phyloP scores from a whole-genome alignment of 108 stramenopile genomes.

The Chaetoceros tenuissimus region DNA sequence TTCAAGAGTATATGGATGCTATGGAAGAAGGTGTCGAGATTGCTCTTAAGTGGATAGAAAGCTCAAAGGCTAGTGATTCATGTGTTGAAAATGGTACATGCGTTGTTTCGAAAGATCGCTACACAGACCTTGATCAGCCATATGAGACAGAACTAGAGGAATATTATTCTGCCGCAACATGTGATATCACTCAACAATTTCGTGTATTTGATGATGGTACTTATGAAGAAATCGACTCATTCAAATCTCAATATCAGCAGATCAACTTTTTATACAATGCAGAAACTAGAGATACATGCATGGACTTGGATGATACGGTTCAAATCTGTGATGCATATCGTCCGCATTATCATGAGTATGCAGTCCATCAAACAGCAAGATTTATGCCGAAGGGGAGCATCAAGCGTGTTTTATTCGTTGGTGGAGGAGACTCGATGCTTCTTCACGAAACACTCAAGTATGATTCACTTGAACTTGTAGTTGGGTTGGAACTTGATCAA shows the following conservation, averaged over 20 bases:
- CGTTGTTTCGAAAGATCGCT: background rate
- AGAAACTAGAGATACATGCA: constrained; percentile 38
- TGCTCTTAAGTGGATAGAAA: background rate
- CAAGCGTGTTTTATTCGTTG: constrained; percentile 64
- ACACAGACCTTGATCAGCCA: background rate
- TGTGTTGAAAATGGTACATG: background rate
- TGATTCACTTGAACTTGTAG: constrained; percentile 55
- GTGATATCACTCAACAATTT: background rate
- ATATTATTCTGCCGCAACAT: background rate
- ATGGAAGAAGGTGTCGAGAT: background rate
- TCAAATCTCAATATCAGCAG: constrained; percentile 25
- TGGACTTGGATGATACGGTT: constrained; percentile 58
- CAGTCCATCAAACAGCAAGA: constrained; percentile 71
- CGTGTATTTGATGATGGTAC: background rate
- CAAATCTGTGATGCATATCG: constrained; percentile 74
- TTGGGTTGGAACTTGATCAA: constrained; percentile 81
- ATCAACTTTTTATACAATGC: constrained; percentile 22
- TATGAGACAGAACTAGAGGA: background rate
- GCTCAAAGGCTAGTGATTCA: background rate
- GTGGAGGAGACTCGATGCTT: constrained; percentile 86
- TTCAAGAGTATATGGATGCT: background rate
- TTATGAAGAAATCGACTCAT: background rate
- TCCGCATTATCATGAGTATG: constrained; percentile 77
- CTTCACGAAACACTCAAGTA: constrained; percentile 78
- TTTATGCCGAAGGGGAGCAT: constrained; percentile 41